A percentile compares a stretch with the other conserved stretches of the same genome.
Conservation (phyloP, 2,329 filamentous ascomycete species). For the Fusarium begoniae region DNA sequence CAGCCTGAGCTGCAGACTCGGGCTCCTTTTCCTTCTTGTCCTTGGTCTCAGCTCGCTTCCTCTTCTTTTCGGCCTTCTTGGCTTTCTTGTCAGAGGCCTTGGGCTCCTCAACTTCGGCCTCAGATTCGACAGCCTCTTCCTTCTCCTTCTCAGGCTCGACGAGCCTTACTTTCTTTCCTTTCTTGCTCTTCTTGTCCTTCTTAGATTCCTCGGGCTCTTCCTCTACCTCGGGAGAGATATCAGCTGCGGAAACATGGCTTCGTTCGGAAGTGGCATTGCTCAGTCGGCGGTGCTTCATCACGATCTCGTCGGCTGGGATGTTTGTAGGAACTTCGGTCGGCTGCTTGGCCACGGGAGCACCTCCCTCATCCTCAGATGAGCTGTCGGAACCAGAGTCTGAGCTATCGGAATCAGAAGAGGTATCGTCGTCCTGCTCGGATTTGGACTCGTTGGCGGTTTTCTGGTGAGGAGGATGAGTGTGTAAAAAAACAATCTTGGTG, state of each 20-base stretch:
- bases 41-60: constrained; percentile 45
- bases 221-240: constrained; percentile 29
- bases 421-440: constrained; percentile 31
- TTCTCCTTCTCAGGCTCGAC: constrained; percentile 26
- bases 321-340: constrained; percentile 34
- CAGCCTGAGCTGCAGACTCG: constrained; percentile 38
- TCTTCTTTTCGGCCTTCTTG: constrained; percentile 50
- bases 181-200: constrained; percentile 45
- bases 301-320: constrained; percentile 44
- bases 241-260: constrained; percentile 31
- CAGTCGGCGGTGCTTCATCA: constrained; percentile 45
- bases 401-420: constrained; percentile 34
- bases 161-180: constrained; percentile 36
- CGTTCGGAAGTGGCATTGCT: constrained; percentile 43
- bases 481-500: neutral
- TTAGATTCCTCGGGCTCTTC: constrained; percentile 35
- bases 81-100: constrained; percentile 44
- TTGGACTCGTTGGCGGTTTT: constrained; percentile 25
- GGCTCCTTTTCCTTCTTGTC: constrained; percentile 28
- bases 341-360: constrained; percentile 30
- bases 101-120: constrained; percentile 18
- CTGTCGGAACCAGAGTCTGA: constrained; percentile 30
- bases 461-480: constrained; percentile 2
- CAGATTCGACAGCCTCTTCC: constrained; percentile 30
- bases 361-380: constrained; percentile 39